A percentile compares a stretch with the other conserved stretches of the same genome.
Evolutionary conservation across 148 eudicot genomes (phyloP).

Genomic region (Cornus suecica): DNA sequence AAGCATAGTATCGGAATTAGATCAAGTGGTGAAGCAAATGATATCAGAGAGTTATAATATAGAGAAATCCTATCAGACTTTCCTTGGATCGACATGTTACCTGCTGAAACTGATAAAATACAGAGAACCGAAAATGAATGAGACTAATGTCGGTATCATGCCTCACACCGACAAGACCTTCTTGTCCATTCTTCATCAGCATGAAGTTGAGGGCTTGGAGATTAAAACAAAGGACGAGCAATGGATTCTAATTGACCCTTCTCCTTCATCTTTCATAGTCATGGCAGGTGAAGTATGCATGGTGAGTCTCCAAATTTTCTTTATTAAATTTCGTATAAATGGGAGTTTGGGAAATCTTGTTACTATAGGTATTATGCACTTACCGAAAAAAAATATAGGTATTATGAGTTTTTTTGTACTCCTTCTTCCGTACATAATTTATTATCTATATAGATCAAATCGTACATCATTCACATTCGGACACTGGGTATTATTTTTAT

Average conservation of each 20-base stretch:
- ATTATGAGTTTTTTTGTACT: too few relatives aligned
- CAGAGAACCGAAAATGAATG: slow-evolving; percentile 14
- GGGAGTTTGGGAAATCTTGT: too few relatives aligned
- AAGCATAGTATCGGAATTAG: slow-evolving; percentile 26
- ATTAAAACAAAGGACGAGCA: slow-evolving; percentile 26
- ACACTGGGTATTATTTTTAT: too few relatives aligned
- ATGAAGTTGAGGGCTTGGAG: slow-evolving; percentile 35
- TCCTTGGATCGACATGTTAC: slow-evolving; percentile 29
- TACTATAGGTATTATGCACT: too few relatives aligned
- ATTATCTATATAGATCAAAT: too few relatives aligned
- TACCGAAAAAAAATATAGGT: too few relatives aligned
- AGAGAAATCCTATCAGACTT: slow-evolving; percentile 21
- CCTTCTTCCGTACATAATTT: too few relatives aligned
- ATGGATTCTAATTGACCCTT: slow-evolving; percentile 37
- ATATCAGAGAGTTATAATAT: slow-evolving; percentile 34
- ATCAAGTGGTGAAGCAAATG: slow-evolving; percentile 41
- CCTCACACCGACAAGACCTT: slow-evolving; percentile 48
- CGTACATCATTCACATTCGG: too few relatives aligned
- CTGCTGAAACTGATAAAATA: slow-evolving; percentile 37
- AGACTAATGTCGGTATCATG: slow-evolving; percentile 23
- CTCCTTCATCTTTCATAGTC: slow-evolving; percentile 40
- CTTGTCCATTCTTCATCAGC: slow-evolving; percentile 41
- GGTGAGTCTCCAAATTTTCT: slow-evolving; percentile 16
- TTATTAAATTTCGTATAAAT: too few relatives aligned
- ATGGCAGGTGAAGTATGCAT: slow-evolving; percentile 47